Percentiles rank a stretch among this genome's conserved stretches.
phyloP scores from a whole-genome alignment of 2,329 filamentous ascomycete genomes.

The Hypoxylon sp. region DNA sequence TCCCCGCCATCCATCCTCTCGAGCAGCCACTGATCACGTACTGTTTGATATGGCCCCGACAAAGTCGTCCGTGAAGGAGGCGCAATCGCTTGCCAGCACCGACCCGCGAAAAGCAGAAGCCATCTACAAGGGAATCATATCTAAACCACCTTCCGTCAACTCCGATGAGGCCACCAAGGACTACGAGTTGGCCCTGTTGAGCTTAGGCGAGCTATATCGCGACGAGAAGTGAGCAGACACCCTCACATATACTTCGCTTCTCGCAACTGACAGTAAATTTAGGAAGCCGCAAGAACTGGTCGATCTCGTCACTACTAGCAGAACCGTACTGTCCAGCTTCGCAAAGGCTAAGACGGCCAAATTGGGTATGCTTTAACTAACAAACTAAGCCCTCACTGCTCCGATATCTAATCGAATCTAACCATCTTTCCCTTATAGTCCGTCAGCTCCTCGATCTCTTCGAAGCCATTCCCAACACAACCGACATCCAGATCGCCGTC shows the following conservation, averaged over 20 bases:
- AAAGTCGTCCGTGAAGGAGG: conserved; percentile 74
- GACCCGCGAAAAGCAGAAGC: conserved; percentile 85
- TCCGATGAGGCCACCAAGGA: conserved; percentile 86
- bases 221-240: conserved; percentile 74
- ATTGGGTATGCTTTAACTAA: conserved; percentile 70
- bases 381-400: background rate
- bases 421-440: conserved; percentile 65
- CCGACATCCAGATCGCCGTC: conserved; percentile 91
- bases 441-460: conserved; percentile 97
- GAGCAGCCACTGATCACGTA: conserved; percentile 22
- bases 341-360: conserved; percentile 99
- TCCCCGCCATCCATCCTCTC: background rate
- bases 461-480: conserved; percentile 89
- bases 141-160: conserved; percentile 81
- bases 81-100: conserved; percentile 81
- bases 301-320: conserved; percentile 87
- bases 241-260: background rate
- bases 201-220: conserved; percentile 89
- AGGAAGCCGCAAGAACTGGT: conserved; percentile 86
- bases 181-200: conserved; percentile 89
- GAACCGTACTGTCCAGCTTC: conserved; percentile 91
- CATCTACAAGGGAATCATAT: conserved; percentile 89
- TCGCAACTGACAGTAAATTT: conserved; percentile 23
- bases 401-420: conserved; percentile 12
- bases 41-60: conserved; percentile 44